Percentiles rank a stretch among this genome's conserved stretches.
Conservation (phyloP, 2,329 filamentous ascomycete species). For the Fusarium sp. region DNA sequence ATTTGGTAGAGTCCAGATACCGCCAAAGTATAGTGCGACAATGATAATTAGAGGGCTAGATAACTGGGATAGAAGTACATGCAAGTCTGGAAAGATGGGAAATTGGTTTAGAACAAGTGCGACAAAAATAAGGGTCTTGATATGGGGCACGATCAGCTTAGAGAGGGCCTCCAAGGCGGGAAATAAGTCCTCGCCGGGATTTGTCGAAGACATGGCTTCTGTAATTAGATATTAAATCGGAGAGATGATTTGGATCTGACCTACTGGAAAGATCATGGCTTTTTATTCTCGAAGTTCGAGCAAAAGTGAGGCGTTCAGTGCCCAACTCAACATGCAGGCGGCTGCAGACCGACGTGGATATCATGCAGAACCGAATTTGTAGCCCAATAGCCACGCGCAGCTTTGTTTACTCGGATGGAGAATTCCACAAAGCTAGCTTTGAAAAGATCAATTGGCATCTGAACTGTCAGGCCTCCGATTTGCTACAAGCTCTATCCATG, state of each 20-base stretch:
- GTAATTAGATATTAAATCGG: neutral
- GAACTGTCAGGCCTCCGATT: neutral
- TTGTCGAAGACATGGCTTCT: constrained; percentile 28
- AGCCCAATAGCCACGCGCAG: constrained; percentile 11
- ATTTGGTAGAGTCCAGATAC: constrained; percentile 15
- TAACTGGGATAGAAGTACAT: constrained; percentile 12
- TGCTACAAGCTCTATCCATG: constrained; percentile 13
- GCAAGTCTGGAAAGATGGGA: constrained; percentile 6
- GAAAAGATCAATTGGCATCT: neutral
- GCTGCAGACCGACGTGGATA: constrained; percentile 28
- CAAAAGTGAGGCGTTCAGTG: constrained; percentile 11
- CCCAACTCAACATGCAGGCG: constrained; percentile 8
- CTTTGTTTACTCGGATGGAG: neutral
- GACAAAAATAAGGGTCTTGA: constrained; percentile 25
- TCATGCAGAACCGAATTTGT: neutral
- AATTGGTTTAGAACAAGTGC: constrained; percentile 29
- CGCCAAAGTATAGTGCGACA: constrained; percentile 13
- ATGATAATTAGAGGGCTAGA: constrained; percentile 20
- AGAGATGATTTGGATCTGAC: neutral
- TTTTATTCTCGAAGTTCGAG: neutral
- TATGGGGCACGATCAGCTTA: constrained; percentile 17
- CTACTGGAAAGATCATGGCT: rapidly evolving
- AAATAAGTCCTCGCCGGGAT: constrained; percentile 30
- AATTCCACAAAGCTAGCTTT: neutral
- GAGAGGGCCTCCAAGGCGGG: constrained; percentile 31